Evolutionary conservation across 305 asterid genomes (phyloP), one percentile per base, ranked within the genome.

Genomic region (Fraxinus paxiana): DNA sequence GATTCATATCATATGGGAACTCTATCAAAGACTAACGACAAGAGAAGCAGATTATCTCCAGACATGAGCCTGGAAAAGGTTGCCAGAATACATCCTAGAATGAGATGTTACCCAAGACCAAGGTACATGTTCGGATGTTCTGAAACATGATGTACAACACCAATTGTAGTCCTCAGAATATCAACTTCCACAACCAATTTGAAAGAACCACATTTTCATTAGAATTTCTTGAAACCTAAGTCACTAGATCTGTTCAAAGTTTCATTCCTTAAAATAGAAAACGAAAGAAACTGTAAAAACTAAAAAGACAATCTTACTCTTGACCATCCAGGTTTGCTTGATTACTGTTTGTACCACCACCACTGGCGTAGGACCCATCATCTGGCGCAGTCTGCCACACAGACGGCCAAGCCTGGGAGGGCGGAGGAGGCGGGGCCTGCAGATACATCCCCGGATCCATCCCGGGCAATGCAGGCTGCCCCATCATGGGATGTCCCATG

Each of bases 401-500:
- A 3, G 90, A 85, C 80, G 85, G 91, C 91, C 91, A 88, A 33
- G 89, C 91, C 85, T 88, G 91, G 48, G 91, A 83, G 5, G 91
- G 89, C 30, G 74, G 74, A 67, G 74, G 74, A 67, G 87, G 90
- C 37, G 88, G 88, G 12, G 84, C 80, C 80, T 85, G 88, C 51
- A 85, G 85, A 48, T 85, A 88, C 54, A 88, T 48, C 5, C 75
- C 63, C 2, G 90, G 87, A 85, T 87, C 91, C 35, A 87, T 74
- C 34, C 80, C 85, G 15, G 85, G 30, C 73, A 79, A 31, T 6
- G 90, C 88, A 7, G 89, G 90, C 81, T 87, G 79, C 13, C 91
- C 91, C 30, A 88, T 88, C 91, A 88, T 88, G 41, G 87, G 88
- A 72, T 87, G 90, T 5, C 87, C 89, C 83, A 88, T 81, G 61